Base-by-base conservation (phyloP, 305 asterid species). In the Coffea humblotiana region DNA sequence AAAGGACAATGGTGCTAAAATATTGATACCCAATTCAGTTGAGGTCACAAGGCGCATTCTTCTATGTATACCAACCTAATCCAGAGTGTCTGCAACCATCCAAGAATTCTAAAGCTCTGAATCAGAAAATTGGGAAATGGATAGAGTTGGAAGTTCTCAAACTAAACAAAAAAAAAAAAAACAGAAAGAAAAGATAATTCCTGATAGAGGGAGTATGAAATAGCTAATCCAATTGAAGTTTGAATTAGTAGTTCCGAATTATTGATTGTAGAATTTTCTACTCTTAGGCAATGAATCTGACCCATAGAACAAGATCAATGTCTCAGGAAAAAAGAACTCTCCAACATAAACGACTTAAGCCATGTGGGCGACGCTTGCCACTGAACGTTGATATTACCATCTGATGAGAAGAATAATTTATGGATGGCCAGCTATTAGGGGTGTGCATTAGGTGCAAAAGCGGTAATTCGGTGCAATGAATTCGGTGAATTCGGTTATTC, bases 1-100 rank as follows among this genome's bases (percentile, higher is more conserved):
- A 84, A 87, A 79, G 79, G 92, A 80, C 87, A 82, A 77, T 65
- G 29, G 12, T 60, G 60, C 43, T 72, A 19, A 49, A 49, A 60
- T 75, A 70, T 81, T 76, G 19, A n/a, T 48, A 10, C n/a, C 25
- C 5, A 8, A 54, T 66, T 15, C 52, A 32, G 10, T 77, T 51
- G 80, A 19, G 72, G 65, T 19, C 51, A 47, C 2, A 27, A 32
- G 71, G 3, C 6, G 47, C 8, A 2, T 49, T 77, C 54, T 69
- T 19, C 63, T 64, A 27, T 64, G 32, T 63, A n/a, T 69, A 63
- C 29, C 45, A 35, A 69, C 47, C 73, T 56, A 8, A 69, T 78
- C 67, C 67, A 7, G 75, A 68, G 1, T 52, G 4, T 8, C 35
- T 11, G 51, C 23, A 35, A 6, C 27, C 65, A 77, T 47, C 7